Evolutionary conservation across 2,329 filamentous ascomycete species (phyloP).

Genomic region (Pezicula carpinea): DNA sequence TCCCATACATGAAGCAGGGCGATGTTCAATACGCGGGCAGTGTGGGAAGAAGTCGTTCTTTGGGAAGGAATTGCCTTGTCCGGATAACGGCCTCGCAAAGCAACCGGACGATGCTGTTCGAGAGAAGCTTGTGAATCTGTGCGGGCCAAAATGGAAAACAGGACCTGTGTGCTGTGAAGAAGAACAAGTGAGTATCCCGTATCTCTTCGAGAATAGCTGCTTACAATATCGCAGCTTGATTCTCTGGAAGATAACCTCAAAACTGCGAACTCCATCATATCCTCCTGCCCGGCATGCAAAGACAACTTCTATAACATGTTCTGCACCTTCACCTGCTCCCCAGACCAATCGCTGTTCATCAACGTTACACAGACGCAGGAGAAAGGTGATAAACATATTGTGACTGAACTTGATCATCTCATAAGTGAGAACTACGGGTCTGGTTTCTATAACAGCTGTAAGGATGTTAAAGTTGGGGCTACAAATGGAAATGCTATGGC

Average conservation of each 20-base stretch:
- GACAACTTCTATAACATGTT: conserved; percentile 98
- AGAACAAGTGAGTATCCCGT: conserved; percentile 58
- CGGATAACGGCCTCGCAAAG: conserved; percentile 80
- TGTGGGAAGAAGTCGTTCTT: conserved; percentile 92
- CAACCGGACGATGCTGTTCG: conserved; percentile 68
- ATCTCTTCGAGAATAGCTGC: background rate
- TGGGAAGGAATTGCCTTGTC: conserved; percentile 82
- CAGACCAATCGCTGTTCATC: conserved; percentile 90
- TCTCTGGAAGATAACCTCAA: conserved; percentile 79
- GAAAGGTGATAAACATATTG: conserved; percentile 53
- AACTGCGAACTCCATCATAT: conserved; percentile 82
- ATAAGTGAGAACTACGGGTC: conserved; percentile 78
- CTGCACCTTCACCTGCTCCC: conserved; percentile 97
- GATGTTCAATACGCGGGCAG: conserved; percentile 85
- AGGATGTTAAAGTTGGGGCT: conserved; percentile 96
- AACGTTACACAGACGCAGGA: conserved; percentile 76
- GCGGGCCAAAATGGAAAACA: conserved; percentile 80
- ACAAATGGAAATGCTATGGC: conserved; percentile 93
- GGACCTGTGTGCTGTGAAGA: conserved; percentile 80
- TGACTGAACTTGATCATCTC: conserved; percentile 86
- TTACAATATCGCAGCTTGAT: conserved; percentile 54
- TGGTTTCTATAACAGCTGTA: conserved; percentile 95
- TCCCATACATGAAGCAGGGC: conserved; percentile 72
- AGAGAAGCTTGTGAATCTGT: conserved; percentile 76
- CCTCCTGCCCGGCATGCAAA: conserved; percentile 93